A percentile compares a stretch with the other conserved stretches of the same genome.
Evolutionary conservation across 176 grass and related monocot genomes (phyloP).

Genomic region (Rhynchospora pubera): DNA sequence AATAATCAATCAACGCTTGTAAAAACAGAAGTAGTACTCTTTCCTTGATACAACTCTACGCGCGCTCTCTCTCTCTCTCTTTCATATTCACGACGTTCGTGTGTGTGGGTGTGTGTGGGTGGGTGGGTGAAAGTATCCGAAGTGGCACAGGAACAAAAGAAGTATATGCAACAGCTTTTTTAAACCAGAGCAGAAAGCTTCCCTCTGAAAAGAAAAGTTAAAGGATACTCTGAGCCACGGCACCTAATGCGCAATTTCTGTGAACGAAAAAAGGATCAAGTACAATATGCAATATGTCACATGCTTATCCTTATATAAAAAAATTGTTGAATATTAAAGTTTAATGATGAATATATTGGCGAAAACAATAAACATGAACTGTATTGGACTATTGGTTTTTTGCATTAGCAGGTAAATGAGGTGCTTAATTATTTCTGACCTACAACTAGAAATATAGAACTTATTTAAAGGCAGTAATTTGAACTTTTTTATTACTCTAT

Average conservation of each 20-base stretch:
- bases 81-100: neutral
- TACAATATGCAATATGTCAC: constrained; percentile 5
- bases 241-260: constrained; percentile 3
- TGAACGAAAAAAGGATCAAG: neutral
- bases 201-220: constrained; percentile 14
- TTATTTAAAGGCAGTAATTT: neutral
- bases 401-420: neutral
- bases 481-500: neutral
- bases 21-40: neutral
- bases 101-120: neutral
- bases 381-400: neutral
- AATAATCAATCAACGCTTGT: neutral
- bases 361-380: neutral
- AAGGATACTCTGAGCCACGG: neutral
- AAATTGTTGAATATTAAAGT: neutral
- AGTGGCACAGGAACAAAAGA: neutral
- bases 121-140: neutral
- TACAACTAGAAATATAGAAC: neutral
- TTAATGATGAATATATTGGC: neutral
- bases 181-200: constrained; percentile 16
- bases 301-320: constrained; percentile 2
- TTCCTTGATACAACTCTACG: neutral
- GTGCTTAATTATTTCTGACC: neutral
- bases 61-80: neutral
- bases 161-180: constrained; percentile 13